Evolutionary conservation across 441 rosid species (phyloP), one percentile per base, ranked within the genome.

Genomic region (Melastoma candidum): DNA sequence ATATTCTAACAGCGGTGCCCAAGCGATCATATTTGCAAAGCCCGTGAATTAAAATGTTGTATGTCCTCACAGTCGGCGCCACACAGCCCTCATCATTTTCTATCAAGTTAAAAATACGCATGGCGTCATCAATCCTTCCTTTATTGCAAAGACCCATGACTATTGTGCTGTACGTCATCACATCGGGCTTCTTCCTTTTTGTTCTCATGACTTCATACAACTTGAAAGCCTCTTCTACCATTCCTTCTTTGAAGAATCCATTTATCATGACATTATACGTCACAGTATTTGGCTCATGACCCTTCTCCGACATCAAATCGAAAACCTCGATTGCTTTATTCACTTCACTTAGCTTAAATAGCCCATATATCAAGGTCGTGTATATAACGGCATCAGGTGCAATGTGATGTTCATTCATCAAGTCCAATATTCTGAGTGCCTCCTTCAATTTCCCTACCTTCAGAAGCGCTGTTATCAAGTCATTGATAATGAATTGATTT

Each of bases 221-320:
- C 57, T 69, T 74, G 56, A 68, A 68, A 63, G 85, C 90, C 58
- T 85, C 77, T 13, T 9, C 51, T 12, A 80, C 56, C 50, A 74
- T 73, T 12, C 78, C 77, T 2, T 68, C 69, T 64, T 75, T 72
- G 78, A 80, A 82, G 25, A 85, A 59, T 61, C 85, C 85, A 51
- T 71, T 59, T 25, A 85, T 74, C 46, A 85, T 61, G 60, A 74
- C 73, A 69, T 80, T 82, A 66, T 77, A 85, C 3, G 80, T 78
- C 56, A 80, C 74, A 45, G 60, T 58, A 60, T 64, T 64, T 7
- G 87, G 82, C 41, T 67, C 64, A 63, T 69, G 83, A 49, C 74
- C 78, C 61, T 63, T 74, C 60, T 71, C 67, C 36, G 64, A 32
- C 82, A 85, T 75, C 59, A 72, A 53, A 62, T 72, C 63, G 49